Base-by-base conservation (phyloP, 2,329 filamentous ascomycete genomes). In the Penicillium sp. region DNA sequence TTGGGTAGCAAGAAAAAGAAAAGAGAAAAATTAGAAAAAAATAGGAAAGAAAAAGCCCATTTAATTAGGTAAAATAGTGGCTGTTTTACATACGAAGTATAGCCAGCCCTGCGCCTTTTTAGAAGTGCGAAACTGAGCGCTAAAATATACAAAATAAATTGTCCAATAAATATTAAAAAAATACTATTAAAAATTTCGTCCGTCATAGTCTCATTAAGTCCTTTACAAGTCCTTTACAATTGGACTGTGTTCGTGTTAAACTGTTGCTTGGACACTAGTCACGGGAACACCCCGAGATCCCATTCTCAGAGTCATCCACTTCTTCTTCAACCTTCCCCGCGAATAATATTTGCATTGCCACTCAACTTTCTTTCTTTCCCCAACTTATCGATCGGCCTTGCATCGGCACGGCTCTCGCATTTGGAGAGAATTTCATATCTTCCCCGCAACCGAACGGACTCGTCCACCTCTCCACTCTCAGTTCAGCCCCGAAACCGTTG, bases 381-480 rank as follows among this genome's bases (percentile, higher is more conserved):
- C 18, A 48, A 7, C 39, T 54, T 18, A 11, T 38, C 18, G 26
- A 47, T 35, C 31, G 29, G 20, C 43, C 32, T 56, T 18, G 20
- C n/a, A 43, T 37, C 47, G 45, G 42, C 42, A 44, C 39, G 34
- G 16, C 32, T 50, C 35, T 47, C 42, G 32, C 32, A 11, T 40
- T 43, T 37, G 31, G 43, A 48, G 38, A 48, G 50, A 29, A 49
- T 48, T 55, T 60, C 26, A 53, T 45, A 50, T 40, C 51, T 64
- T 65, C 63, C 64, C 63, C 64, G 64, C 64, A 65, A 59, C 57
- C 60, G 57, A 59, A 56, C 61, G 55, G 60, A 56, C 45, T 48
- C 50, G 47, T 52, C 46, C 49, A 34, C 55, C 62, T 62, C 61
- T 66, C 61, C 64, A 64, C 64, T 66, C 57, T 52, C 58, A 63